These are phyloP conservation scores for Xylaria digitata DNA, from an alignment of 2,329 filamentous ascomycete species.

Conservation along the genomic window DNA sequence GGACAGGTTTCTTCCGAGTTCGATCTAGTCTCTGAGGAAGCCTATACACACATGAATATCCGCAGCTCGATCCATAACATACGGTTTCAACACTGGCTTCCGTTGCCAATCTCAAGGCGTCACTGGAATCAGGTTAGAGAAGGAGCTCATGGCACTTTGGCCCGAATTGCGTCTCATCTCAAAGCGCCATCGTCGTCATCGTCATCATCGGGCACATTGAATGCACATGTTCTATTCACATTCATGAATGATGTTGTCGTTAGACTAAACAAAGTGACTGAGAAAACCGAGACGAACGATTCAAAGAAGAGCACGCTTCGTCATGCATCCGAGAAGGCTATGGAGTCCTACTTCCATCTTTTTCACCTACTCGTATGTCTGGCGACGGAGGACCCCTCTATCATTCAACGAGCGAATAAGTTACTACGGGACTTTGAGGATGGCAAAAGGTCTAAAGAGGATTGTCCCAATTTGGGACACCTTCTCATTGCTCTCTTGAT, in stretches of 20 bases:
- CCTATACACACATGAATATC: constrained; percentile 52
- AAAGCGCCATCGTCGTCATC: constrained; percentile 20
- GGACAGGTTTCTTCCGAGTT: constrained; percentile 59
- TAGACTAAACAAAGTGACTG: constrained; percentile 56
- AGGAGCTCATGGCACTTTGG: constrained; percentile 46
- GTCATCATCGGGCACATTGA: constrained; percentile 32
- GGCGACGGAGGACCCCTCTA: constrained; percentile 51
- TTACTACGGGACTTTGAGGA: constrained; percentile 54
- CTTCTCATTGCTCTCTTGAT: constrained; percentile 61
- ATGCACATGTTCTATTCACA: constrained; percentile 55
- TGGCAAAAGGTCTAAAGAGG: constrained; percentile 55
- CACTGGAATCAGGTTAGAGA: constrained; percentile 57
- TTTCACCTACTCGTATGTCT: constrained; percentile 63
- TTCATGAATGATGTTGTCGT: constrained; percentile 65
- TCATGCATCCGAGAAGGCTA: constrained; percentile 64
- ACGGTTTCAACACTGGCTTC: constrained; percentile 57
- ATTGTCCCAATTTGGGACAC: constrained; percentile 61
- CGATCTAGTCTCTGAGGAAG: constrained; percentile 59
- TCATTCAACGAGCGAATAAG: constrained; percentile 56
- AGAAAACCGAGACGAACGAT: constrained; percentile 45
- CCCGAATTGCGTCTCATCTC: constrained; percentile 44
- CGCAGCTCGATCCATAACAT: constrained; percentile 57
- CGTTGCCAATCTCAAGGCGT: constrained; percentile 57
- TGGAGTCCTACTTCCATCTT: constrained; percentile 64
- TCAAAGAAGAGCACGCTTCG: constrained; percentile 54